Base-by-base conservation (phyloP, 2,329 filamentous ascomycete genomes). In the Colletotrichum sp. region DNA sequence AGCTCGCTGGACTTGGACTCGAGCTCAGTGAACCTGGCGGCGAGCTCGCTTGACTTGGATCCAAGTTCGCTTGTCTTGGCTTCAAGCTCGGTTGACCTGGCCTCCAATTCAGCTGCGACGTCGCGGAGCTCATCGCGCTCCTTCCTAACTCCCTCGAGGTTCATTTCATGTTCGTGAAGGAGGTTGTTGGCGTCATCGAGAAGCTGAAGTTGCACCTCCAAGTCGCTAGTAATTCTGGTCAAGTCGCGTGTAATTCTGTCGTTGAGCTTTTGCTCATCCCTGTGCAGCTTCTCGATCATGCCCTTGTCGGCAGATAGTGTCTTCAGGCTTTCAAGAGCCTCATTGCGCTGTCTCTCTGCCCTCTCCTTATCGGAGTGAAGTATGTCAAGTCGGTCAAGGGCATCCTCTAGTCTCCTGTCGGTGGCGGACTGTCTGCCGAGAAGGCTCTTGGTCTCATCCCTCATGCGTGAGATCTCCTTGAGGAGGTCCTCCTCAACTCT, bases 401-500 rank as follows among this genome's bases (percentile, higher is more conserved):
- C 72, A 59, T 76, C 62, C 18, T 76, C 76, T 15, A 78, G 69
- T 24, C 72, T 72, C 30, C 68, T 78, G 36, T 75, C 66, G 12
- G 76, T 73, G 21, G 57, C 64, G 52, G 62, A 71, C 26, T 77
- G 77, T 39, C 69, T 64, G 36, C 72, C 72, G 18, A 77, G 71
- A 16, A 77, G 71, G 18, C 36, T 52, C 21, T 62, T 76, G 30
- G 76, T 57, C 62, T 76, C 66, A n/a, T 73, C 76, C 10, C 65
- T 75, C 75, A 78, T 77, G 34, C 62, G 68, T n/a, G 67, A 55
- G 55, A 78, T 75, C 52, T 78, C 64, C 65, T 69, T 75, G 59
- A 68, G 59, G 36, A 77, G 71, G n/a, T 57, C 68, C 52, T 66
- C 57, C 18, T 77, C 75, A 2, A 74, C 66, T 21, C 66, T 71